These are phyloP conservation scores for Phytophthora ramorum DNA, from an alignment of 352 stramenopile species.

Conservation along the genomic window DNA sequence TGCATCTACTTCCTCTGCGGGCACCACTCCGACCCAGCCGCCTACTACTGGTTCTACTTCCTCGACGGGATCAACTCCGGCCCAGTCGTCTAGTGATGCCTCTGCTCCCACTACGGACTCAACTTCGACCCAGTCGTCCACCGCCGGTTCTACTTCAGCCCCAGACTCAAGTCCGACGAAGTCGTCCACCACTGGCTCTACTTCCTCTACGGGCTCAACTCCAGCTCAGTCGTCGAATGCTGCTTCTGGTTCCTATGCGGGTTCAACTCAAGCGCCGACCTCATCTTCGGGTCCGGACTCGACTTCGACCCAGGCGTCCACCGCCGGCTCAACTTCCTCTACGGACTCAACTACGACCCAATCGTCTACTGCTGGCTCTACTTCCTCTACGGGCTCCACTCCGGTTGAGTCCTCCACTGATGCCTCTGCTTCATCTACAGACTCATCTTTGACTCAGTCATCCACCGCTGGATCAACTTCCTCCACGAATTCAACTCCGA, in stretches of 20 bases:
- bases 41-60: background rate
- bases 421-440: constrained; percentile 1
- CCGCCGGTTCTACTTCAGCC: background rate
- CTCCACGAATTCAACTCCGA: constrained; percentile 1
- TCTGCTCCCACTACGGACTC: background rate
- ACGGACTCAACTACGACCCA: background rate
- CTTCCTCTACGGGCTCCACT: background rate
- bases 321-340: background rate
- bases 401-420: background rate
- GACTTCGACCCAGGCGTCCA: background rate
- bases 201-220: background rate
- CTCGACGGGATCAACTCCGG: background rate
- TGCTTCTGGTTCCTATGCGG: background rate
- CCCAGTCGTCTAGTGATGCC: too few relatives aligned
- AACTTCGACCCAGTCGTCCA: constrained; percentile 1
- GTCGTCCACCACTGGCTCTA: background rate
- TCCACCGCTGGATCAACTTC: background rate
- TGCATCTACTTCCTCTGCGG: too few relatives aligned
- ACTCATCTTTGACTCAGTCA: background rate
- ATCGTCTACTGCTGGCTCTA: background rate
- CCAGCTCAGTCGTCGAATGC: constrained; percentile 3
- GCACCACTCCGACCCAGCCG: background rate
- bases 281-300: background rate
- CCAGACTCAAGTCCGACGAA: background rate
- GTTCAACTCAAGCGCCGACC: background rate